These are phyloP conservation scores for Cyberlindnera americana DNA, from an alignment of 805 yeast species.

Conservation along the genomic window DNA sequence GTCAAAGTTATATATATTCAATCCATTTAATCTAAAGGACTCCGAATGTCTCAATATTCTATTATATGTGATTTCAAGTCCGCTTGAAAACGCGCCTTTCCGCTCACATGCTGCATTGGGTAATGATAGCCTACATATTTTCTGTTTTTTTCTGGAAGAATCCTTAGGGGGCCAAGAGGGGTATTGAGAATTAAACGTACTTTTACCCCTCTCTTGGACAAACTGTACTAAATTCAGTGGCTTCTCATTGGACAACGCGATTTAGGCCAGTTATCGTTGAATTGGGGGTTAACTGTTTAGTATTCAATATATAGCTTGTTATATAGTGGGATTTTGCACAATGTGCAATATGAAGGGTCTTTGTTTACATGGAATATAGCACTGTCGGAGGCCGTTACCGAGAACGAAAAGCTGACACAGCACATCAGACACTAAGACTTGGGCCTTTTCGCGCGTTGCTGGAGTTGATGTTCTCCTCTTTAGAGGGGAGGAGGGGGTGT, in stretches of 20 bases:
- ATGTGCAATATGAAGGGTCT: not conserved
- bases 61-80: not conserved
- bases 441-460: no score
- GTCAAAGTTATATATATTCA: no score
- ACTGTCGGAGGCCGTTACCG: no score
- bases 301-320: no score
- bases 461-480: conserved; percentile 12
- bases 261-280: no score
- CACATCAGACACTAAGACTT: no score
- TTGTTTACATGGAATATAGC: not conserved
- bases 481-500: not conserved
- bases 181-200: not conserved
- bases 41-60: no score
- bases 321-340: no score
- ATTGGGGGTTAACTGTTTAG: no score
- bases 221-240: not conserved
- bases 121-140: not conserved
- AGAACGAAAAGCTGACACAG: no score
- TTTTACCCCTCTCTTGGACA: not conserved
- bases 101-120: not conserved
- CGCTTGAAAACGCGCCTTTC: no score
- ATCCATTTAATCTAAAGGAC: no score
- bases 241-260: not conserved
- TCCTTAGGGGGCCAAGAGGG: not conserved
- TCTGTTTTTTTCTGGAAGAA: not conserved